A percentile compares a stretch with the other conserved stretches of the same genome.
Conservation (phyloP, 352 stramenopile genomes). For the Halophytophthora batemanensis region DNA sequence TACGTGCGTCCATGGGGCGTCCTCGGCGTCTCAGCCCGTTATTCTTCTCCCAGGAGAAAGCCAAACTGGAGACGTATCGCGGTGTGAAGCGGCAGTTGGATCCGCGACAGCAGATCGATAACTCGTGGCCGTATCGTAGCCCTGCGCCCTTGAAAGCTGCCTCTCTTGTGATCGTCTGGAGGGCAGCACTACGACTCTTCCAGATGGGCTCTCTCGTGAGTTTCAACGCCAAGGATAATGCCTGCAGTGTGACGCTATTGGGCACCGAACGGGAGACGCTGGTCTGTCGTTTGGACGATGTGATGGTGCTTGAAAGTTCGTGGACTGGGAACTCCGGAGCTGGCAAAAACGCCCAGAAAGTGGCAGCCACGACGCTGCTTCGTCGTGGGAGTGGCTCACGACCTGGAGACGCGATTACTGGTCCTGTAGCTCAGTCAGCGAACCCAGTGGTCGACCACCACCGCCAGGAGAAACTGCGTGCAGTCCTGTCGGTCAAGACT, state of each 20-base stretch:
- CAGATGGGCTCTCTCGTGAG: conserved; percentile 29
- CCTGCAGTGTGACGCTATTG: conserved; percentile 33
- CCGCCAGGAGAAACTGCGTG: conserved; percentile 37
- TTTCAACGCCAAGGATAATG: conserved; percentile 19
- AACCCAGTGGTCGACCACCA: conserved; percentile 9
- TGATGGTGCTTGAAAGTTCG: conserved; percentile 54
- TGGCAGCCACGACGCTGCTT: conserved; percentile 23
- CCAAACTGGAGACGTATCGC: conserved; percentile 64
- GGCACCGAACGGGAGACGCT: conserved; percentile 26
- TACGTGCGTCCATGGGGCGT: conserved; percentile 71
- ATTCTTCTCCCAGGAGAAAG: conserved; percentile 67
- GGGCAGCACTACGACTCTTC: conserved; percentile 38
- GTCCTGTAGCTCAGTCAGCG: conserved; percentile 1
- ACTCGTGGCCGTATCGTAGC: conserved; percentile 22
- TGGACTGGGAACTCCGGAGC: conserved; percentile 7
- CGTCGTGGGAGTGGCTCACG: conserved; percentile 13
- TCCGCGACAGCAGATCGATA: conserved; percentile 13
- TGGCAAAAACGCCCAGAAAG: conserved; percentile 5
- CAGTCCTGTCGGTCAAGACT: conserved; percentile 47
- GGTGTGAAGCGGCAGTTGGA: conserved; percentile 30
- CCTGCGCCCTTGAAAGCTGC: conserved; percentile 15
- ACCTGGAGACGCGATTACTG: neutral
- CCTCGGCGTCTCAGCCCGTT: conserved; percentile 59
- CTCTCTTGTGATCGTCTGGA: conserved; percentile 28
- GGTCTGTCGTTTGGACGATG: conserved; percentile 38